Conservation (phyloP, 495 filamentous ascomycete genomes). For the Aspergillus nidulans region DNA sequence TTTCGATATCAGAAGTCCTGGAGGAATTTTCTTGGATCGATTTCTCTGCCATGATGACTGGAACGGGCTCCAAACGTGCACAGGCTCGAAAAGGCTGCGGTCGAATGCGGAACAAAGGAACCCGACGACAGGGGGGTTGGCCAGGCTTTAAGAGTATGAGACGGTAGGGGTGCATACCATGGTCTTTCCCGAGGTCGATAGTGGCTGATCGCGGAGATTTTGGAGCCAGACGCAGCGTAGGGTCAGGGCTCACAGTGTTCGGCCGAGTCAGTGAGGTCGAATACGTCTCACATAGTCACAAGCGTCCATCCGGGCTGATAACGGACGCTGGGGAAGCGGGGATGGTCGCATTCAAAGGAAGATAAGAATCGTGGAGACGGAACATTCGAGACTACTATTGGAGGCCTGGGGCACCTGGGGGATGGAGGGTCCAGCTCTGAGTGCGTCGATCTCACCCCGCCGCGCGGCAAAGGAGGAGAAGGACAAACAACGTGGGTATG, state of each 20-base stretch:
- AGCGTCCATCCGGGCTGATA: background rate
- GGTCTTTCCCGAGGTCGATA: background rate
- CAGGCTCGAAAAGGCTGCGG: background rate
- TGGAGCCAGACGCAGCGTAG: background rate
- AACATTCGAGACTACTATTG: background rate
- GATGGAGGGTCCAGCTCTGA: no score
- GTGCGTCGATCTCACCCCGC: background rate
- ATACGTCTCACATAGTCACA: no score
- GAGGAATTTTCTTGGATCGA: slow-evolving; percentile 15
- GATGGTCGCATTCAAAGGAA: background rate
- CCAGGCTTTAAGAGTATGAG: background rate
- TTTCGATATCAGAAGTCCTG: slow-evolving; percentile 24
- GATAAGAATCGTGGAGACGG: background rate
- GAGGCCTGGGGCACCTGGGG: background rate
- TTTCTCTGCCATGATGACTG: slow-evolving; percentile 11
- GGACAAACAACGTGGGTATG: background rate
- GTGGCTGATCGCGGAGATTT: slow-evolving; percentile 8
- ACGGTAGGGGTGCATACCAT: background rate
- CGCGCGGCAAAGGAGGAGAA: background rate
- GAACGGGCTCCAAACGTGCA: background rate
- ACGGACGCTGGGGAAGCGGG: background rate
- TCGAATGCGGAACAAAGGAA: background rate
- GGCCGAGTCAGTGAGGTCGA: no score
- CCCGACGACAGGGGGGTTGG: background rate
- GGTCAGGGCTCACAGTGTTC: background rate